Evolutionary conservation across 1,284 basidiomycete genomes (phyloP), one percentile per base, ranked within the genome.

Genomic region (Papiliotrema terrestris): DNA sequence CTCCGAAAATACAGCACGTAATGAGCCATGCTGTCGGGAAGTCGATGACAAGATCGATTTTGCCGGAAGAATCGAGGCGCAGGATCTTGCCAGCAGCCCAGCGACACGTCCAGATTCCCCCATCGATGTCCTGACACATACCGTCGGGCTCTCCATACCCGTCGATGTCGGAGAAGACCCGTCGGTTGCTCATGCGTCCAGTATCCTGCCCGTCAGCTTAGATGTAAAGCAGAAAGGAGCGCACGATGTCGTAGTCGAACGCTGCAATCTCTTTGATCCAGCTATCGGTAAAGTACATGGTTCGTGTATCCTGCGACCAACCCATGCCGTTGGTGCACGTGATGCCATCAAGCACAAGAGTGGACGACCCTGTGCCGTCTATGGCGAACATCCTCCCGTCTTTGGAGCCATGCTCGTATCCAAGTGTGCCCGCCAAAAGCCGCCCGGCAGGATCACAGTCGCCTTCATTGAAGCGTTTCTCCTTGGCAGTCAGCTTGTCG

Each of bases 1-100:
- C 66, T 37, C 66, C 66, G 38, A 68, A 68, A 19, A 66, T 45
- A 45, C 54, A 56, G 45, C 59, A 64, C 2, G 54, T 55, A 32
- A 55, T 55, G 42, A 51, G 43, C n/a, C 36, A 29, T 1, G 48
- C 62, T 17, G 48, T 62, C 2, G 66, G 66, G 11, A 66, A 37
- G 20, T 61, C 49, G 37, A 68, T 55, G 19, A 60, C 57, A 41
- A 51, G 35, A n/a, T 54, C 51, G 29, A 59, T 48, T 19, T 37
- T 3, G 1, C 59, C 61, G 26, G 54, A 35, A 11, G 48, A 23
- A 39, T 22, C 23, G 19, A 63, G 39, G 3, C 61, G 56, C 5
- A 63, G 23, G 36, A 63, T 54, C 49, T 60, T 60, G 44, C 61
- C 61, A 8, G 46, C 54, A 20, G 45, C 41, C 61, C 61, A 63